These are phyloP conservation scores for Camptophora hylomeconis DNA, from an alignment of 2,329 filamentous ascomycete species.

Conservation along the genomic window DNA sequence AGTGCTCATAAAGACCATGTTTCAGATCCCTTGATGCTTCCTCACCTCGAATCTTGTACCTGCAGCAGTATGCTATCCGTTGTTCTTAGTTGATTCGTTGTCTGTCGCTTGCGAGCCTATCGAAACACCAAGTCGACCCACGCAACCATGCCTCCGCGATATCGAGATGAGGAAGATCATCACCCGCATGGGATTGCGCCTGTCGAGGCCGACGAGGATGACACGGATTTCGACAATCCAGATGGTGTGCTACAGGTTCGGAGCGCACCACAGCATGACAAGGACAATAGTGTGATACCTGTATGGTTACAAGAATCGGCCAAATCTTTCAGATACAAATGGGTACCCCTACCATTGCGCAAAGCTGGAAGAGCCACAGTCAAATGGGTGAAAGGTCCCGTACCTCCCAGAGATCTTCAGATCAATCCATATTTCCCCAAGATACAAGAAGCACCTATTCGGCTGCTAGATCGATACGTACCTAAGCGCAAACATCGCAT, in stretches of 20 bases:
- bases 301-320: constrained; percentile 36
- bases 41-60: no score
- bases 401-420: constrained; percentile 32
- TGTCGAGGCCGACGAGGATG: constrained; percentile 23
- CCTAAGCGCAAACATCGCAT: constrained; percentile 35
- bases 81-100: no score
- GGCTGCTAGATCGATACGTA: constrained; percentile 29
- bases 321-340: constrained; percentile 33
- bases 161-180: constrained; percentile 16
- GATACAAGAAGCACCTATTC: constrained; percentile 33
- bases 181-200: constrained; percentile 16
- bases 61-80: no score
- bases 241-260: constrained; percentile 20
- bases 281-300: constrained; percentile 20
- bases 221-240: constrained; percentile 23
- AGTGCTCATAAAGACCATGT: no score
- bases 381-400: constrained; percentile 35
- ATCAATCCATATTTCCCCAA: constrained; percentile 34
- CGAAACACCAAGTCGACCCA: no score
- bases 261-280: constrained; percentile 12
- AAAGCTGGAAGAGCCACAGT: constrained; percentile 30
- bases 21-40: no score
- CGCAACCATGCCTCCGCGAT: constrained; percentile 6
- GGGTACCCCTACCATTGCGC: constrained; percentile 33
- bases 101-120: no score